These are phyloP conservation scores for Cladosporium sp. DNA, from an alignment of 2,329 filamentous ascomycete genomes.

Conservation along the genomic window DNA sequence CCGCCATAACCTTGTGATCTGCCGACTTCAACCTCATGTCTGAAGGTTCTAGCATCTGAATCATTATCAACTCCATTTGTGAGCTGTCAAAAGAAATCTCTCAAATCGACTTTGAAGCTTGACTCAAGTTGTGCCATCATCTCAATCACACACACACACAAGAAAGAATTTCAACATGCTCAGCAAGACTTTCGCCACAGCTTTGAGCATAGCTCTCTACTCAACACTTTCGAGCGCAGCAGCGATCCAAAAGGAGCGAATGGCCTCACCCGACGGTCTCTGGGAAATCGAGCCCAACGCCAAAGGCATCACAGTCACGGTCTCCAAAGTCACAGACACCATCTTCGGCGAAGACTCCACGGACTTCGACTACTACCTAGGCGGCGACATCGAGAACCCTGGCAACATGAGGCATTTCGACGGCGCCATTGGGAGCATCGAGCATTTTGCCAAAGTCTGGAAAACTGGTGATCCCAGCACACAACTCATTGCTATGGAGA, in stretches of 20 bases:
- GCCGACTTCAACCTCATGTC: too few relatives aligned
- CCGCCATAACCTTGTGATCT: too few relatives aligned
- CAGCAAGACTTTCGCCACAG: too few relatives aligned
- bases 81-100: too few relatives aligned
- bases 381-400: background rate
- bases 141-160: too few relatives aligned
- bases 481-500: background rate
- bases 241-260: background rate
- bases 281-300: background rate
- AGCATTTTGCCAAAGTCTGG: background rate
- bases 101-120: too few relatives aligned
- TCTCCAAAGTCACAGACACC: background rate
- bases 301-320: background rate
- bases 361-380: background rate
- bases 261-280: background rate
- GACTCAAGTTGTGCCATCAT: too few relatives aligned
- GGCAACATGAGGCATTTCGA: background rate
- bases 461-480: background rate
- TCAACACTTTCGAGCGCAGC: background rate
- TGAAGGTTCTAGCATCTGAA: too few relatives aligned
- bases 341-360: background rate
- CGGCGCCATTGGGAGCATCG: background rate
- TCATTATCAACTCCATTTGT: too few relatives aligned
- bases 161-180: too few relatives aligned
- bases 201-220: background rate